Percentiles rank a stretch among this genome's conserved stretches.
Conservation (phyloP, 1,284 basidiomycete species). For the Naganishia sp. region DNA sequence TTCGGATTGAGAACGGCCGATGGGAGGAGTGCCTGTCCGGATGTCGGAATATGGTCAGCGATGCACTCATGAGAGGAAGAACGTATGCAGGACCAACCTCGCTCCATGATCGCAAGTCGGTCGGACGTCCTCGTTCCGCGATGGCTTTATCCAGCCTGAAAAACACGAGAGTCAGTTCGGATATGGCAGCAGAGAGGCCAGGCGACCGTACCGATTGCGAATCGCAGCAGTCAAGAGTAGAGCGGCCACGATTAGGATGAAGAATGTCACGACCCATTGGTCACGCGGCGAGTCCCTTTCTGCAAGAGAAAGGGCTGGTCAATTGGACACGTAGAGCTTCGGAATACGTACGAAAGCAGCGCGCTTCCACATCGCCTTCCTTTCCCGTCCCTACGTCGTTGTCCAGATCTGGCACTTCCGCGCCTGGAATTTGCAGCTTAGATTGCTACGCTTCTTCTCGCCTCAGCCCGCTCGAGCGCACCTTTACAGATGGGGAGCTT, state of each 20-base stretch:
- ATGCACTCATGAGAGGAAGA: not conserved
- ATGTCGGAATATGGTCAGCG: not conserved
- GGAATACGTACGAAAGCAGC: slow-evolving; percentile 79
- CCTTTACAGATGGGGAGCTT: slow-evolving; percentile 74
- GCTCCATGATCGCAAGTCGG: slow-evolving; percentile 47
- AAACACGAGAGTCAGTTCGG: not conserved
- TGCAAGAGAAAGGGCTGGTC: slow-evolving; percentile 42
- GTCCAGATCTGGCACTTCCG: slow-evolving; percentile 79
- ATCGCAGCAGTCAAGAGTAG: slow-evolving; percentile 79
- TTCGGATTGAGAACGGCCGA: not conserved
- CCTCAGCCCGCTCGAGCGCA: slow-evolving; percentile 23
- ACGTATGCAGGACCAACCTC: slow-evolving; percentile 36
- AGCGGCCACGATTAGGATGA: slow-evolving; percentile 79
- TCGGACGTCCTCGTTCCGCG: slow-evolving; percentile 44
- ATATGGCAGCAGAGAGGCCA: not conserved
- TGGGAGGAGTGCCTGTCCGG: slow-evolving; percentile 1
- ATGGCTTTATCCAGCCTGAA: slow-evolving; percentile 45
- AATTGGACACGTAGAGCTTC: not conserved
- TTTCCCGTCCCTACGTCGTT: slow-evolving; percentile 92
- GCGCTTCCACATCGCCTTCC: slow-evolving; percentile 90
- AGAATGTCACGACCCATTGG: slow-evolving; percentile 84
- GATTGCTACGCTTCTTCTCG: too few species aligned
- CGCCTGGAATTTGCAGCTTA: slow-evolving; percentile 58
- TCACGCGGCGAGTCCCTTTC: slow-evolving; percentile 85
- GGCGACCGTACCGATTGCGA: slow-evolving; percentile 54